These are phyloP conservation scores for Rutidosis leptorrhynchoides DNA, from an alignment of 129 eudicot genomes.

Conservation along the genomic window DNA sequence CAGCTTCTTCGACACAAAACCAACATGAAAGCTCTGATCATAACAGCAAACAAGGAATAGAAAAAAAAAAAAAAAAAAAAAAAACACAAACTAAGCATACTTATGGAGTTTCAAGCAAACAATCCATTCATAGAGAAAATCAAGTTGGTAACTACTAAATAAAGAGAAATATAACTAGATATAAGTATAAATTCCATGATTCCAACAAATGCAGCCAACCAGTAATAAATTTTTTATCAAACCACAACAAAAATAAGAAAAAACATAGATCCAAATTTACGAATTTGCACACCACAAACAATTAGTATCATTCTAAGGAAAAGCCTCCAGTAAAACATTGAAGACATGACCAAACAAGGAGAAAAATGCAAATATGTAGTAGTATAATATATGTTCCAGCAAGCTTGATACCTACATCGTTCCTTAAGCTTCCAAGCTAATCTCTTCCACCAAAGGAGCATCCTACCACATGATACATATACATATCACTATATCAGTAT, in stretches of 20 bases:
- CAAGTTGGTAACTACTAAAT: not conserved
- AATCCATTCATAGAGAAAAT: not conserved
- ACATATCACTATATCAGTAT: too few relatives aligned
- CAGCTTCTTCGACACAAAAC: not conserved
- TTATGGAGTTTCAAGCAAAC: not conserved
- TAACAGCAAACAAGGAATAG: not conserved
- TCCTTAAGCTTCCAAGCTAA: conserved; percentile 36
- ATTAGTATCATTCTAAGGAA: conserved; percentile 44
- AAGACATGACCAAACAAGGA: conserved; percentile 51
- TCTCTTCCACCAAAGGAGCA: conserved; percentile 45
- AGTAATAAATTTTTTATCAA: not conserved
- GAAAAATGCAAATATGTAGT: not conserved
- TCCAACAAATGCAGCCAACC: not conserved
- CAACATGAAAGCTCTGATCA: not conserved
- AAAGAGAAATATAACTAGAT: not conserved
- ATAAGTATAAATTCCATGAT: not conserved
- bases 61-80: too few relatives aligned
- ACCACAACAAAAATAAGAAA: conserved; percentile 9
- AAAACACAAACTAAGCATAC: not conserved
- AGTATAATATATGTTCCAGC: conserved; percentile 23
- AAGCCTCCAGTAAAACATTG: conserved; percentile 47
- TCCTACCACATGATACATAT: conserved; percentile 38
- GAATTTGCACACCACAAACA: conserved; percentile 41
- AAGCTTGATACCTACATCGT: conserved; percentile 24
- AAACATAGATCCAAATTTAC: conserved; percentile 19